Evolutionary conservation across 345 rosid species (phyloP).

Genomic region (Aurinia saxatilis): DNA sequence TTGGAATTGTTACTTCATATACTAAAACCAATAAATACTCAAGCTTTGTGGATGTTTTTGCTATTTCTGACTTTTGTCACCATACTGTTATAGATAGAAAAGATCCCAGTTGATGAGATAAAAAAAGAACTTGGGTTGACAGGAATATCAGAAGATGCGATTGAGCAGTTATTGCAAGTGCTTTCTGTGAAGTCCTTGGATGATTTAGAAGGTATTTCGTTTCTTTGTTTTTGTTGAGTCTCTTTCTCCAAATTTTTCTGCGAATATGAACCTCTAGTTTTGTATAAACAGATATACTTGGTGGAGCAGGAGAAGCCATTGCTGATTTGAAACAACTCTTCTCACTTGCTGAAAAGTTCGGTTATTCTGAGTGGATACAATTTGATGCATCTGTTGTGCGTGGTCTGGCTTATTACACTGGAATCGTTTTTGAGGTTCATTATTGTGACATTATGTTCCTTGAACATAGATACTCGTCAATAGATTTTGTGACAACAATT

Average conservation of each 20-base stretch:
- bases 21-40: neutral
- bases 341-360: constrained; percentile 83
- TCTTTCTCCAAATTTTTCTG: neutral
- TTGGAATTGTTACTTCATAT: constrained; percentile 7
- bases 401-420: constrained; percentile 97
- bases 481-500: neutral
- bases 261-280: neutral
- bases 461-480: neutral
- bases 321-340: constrained; percentile 71
- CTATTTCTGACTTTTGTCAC: neutral
- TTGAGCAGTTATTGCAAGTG: constrained; percentile 64
- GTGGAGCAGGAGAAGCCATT: constrained; percentile 81
- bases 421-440: constrained; percentile 93
- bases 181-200: constrained; percentile 70
- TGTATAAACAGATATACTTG: constrained; percentile 53
- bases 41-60: neutral
- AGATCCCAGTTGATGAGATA: constrained; percentile 65
- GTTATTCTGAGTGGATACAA: constrained; percentile 88
- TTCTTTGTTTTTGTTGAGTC: neutral
- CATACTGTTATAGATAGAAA: constrained; percentile 49
- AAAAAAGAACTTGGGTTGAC: constrained; percentile 58
- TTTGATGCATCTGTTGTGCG: constrained; percentile 97
- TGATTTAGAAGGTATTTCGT: constrained; percentile 62
- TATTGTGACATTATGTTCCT: neutral
- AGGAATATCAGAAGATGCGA: constrained; percentile 63